Evolutionary conservation across 2,329 filamentous ascomycete species (phyloP).

Genomic region (Sporothrix curviconia): DNA sequence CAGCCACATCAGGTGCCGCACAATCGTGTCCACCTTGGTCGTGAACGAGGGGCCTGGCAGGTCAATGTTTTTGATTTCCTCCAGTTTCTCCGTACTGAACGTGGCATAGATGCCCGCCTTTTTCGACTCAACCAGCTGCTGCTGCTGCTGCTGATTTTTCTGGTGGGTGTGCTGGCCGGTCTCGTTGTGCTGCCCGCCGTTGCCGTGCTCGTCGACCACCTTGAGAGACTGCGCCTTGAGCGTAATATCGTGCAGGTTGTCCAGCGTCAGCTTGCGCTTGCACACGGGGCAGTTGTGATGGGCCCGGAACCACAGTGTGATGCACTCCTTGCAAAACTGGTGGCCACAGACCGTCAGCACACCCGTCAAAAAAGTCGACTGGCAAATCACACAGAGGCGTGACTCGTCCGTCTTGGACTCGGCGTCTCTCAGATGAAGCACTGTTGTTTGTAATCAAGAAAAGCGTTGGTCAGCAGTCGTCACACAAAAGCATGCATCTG

Average conservation of each 20-base stretch:
- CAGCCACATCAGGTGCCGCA: slow-evolving; percentile 79
- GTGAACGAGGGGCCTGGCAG: slow-evolving; percentile 69
- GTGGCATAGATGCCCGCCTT: slow-evolving; percentile 64
- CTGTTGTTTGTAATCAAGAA: slow-evolving; percentile 25
- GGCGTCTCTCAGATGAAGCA: slow-evolving; percentile 47
- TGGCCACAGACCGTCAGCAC: slow-evolving; percentile 84
- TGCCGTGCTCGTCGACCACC: slow-evolving; percentile 41
- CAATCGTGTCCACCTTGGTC: slow-evolving; percentile 80
- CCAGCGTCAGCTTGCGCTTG: slow-evolving; percentile 58
- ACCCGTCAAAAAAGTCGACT: slow-evolving; percentile 67
- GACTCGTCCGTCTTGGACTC: slow-evolving; percentile 54
- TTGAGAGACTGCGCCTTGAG: slow-evolving; percentile 70
- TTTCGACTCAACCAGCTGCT: slow-evolving; percentile 22
- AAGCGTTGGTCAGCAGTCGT: too few relatives aligned
- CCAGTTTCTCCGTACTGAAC: slow-evolving; percentile 63
- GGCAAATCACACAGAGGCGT: slow-evolving; percentile 80
- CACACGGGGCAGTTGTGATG: slow-evolving; percentile 79
- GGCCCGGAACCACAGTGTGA: slow-evolving; percentile 67
- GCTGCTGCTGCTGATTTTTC: slow-evolving; percentile 13
- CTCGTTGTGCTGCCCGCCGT: background rate
- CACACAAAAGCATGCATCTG: too few relatives aligned
- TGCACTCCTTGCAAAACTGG: slow-evolving; percentile 84
- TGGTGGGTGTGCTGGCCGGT: too few relatives aligned
- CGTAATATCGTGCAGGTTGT: slow-evolving; percentile 77
- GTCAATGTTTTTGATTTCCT: slow-evolving; percentile 76